These are phyloP conservation scores for Cladophialophora immunda DNA, from an alignment of 2,329 filamentous ascomycete species.

Conservation along the genomic window DNA sequence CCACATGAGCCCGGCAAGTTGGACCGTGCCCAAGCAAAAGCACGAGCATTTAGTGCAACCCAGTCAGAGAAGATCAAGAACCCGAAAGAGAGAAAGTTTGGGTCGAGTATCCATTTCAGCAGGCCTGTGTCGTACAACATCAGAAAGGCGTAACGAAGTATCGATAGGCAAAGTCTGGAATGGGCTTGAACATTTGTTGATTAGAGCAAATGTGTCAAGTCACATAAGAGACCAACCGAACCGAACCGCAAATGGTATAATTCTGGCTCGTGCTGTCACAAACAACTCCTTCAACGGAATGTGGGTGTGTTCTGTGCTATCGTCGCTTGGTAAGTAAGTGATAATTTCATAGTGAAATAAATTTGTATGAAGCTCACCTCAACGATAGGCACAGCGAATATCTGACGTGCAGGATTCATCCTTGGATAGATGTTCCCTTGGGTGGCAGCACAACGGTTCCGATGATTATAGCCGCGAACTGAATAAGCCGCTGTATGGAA, in stretches of 20 bases:
- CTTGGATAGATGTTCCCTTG: background rate
- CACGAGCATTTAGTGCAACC: background rate
- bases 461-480: background rate
- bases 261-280: background rate
- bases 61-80: background rate
- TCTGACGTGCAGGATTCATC: background rate
- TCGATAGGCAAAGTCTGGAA: background rate
- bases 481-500: background rate
- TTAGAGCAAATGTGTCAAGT: background rate
- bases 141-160: background rate
- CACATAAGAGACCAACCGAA: background rate
- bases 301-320: background rate
- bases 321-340: background rate
- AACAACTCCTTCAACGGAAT: background rate
- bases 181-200: background rate
- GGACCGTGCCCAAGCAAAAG: background rate
- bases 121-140: background rate
- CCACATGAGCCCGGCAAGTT: background rate
- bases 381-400: background rate
- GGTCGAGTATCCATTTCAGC: background rate
- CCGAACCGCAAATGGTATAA: too few relatives aligned
- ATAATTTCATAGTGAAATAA: background rate
- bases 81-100: background rate
- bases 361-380: background rate
- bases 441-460: background rate